Evolutionary conservation across 768 basidiomycete genomes (phyloP), one percentile per base, ranked within the genome.

Genomic region (Mycena amicta): DNA sequence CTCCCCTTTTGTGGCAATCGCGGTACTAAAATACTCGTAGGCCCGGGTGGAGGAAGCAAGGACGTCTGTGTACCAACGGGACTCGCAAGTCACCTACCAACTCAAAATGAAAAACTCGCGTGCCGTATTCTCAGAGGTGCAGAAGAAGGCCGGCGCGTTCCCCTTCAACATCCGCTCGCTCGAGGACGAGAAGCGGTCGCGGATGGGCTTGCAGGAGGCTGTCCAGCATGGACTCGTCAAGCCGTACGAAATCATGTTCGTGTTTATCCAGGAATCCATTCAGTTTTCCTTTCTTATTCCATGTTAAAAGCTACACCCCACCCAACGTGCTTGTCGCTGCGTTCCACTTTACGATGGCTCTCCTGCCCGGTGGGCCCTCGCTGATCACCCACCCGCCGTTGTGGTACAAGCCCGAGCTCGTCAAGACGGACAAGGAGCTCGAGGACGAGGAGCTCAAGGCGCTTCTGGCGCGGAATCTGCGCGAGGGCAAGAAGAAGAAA

Each of bases 101-200:
- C 83, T 98, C 69, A 98, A 98, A 81, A 89, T 96, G 87, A 98
- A 96, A 80, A 96, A 91, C 62, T 95, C 95, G 43, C 90, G 96
- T 62, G 85, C 89, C n/a, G 89, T 96, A 40, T 98, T 98, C 78
- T 91, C 92, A 50, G 96, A 98, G 75, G 92, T 98, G 67, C 92
- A 95, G 77, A 95, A 94, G 82, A 98, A 98, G 75, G 93, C 97
- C 40, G 96, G 96, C 25, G 83, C 93, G 4, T 98, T 99, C 86
- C 96, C 97, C 30, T 98, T 99, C 83, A 98, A 95, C 67, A 84
- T 99, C 62, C 92, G 97, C 61, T 82, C 82, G 46, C 82, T 98
- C 57, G 96, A 96, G 63, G 96, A 98, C 69, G 96, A 98, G 82
- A 95, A 95, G 77, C 86, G 93, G 53, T 89, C 93, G 26, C 88